Evolutionary conservation across 345 rosid species (phyloP), one percentile per base, ranked within the genome.

Genomic region (Gossypium turneri): DNA sequence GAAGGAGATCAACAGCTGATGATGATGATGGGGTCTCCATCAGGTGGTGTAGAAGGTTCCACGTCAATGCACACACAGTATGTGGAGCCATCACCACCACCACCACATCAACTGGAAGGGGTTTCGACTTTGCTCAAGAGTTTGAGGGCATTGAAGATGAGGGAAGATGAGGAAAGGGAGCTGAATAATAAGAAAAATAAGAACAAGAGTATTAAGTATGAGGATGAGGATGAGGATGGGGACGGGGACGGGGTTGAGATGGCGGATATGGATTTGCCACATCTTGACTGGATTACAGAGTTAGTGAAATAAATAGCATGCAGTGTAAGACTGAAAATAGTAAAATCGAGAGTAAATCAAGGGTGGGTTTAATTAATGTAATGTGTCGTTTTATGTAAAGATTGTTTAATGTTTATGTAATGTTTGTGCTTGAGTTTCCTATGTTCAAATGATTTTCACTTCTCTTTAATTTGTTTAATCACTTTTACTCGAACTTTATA

Each of bases 241-340:
- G 45, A 11, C 0, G 45, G 45, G 3, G n/a, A 15, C 1, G 67
- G 67, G 1, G n/a, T 15, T 62, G 67, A 7, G n/a, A 7, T 29
- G 45, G n/a, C 43, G 22, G 75, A 58, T 44, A 58, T 41, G 2
- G 79, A 83, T 65, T 72, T 81, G 77, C 70, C 81, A 12, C 74
- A 83, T 70, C 16, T 87, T 67, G 90, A 70, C 44, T 87, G 90
- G 90, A 82, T 87, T 70, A 73, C 86, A 1, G 80, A 83, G 67
- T 64, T 85, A 82, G 75, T 85, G 62, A 75, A 85, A 67, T 85
- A 72, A 81, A 57, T 69, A 56, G 24, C 43, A 57, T 12, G 9
- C 38, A 7, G 7, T 34, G 41, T 0, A 7, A 53, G 29, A 15
- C 24, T 59, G 64, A 60, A 60, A 24, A 47, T 9, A 11, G 19